Base-by-base conservation (phyloP, 805 yeast species). In the Candida railenensis region DNA sequence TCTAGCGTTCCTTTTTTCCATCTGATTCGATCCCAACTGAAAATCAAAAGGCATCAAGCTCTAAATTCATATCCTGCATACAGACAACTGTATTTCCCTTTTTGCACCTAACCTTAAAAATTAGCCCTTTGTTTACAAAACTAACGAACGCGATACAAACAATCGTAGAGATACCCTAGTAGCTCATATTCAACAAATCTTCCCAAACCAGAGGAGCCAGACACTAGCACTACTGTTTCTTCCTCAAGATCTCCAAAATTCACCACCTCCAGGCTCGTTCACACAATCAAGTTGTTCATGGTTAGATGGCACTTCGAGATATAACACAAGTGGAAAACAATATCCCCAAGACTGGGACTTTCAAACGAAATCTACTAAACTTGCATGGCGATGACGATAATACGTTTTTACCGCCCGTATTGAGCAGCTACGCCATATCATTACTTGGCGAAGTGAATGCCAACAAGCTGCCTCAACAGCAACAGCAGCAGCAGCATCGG, bases 391-490 rank as follows among this genome's bases (percentile, higher is more conserved):
- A 75, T 22, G 80, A 75, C 38, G 84, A 80, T 49, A 74, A 69
- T 49, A 75, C 78, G 34, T 77, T 77, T 54, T 68, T 76, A 38
- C 85, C 85, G 1, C 87, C 87, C 2, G 80, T 79, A 12, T 66
- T 81, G 48, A 80, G 85, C 55, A 72, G 80, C 4, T 82, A 80
- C 55, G 79, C 83, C 33, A 67, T 78, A 18, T 84, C 82, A 21
- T 61, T 81, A 20, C 62, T 81, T 34, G 70, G 74, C 36, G 75
- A 70, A 28, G 30, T 25, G 30, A 25, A 25, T 11, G 30, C 30
- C 11, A 50, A 62, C 37, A 55, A 55, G 28, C 55, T 34, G 38
- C 50, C 50, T 38, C 16, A 30, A 40, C 41, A 42, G 33, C n/a
- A n/a, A n/a, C n/a, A n/a, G n/a, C n/a, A n/a, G n/a, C n/a, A n/a